Base-by-base conservation (phyloP, 2,329 filamentous ascomycete species). In the Diplodia sapinea region DNA sequence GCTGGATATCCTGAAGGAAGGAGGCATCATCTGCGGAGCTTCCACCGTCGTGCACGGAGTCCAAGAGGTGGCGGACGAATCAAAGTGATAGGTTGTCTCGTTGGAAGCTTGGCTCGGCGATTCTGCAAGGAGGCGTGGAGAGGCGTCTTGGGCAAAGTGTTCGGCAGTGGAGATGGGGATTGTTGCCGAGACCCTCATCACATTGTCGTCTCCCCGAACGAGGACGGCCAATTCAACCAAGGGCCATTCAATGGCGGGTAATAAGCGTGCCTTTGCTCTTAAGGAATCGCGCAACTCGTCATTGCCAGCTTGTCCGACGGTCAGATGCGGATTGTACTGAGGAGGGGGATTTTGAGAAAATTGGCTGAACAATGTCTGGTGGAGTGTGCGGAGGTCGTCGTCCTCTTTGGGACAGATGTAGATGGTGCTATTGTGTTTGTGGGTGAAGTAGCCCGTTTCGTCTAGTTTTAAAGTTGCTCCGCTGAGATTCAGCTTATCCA, bases 131-230 rank as follows among this genome's bases (percentile, higher is more conserved):
- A 4, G 26, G 20, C 13, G 31, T 2, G 17, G 6, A 15, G 47
- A 38, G 4, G 26, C 2, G 13, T 12, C 20, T 8, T 49, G 40
- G 2, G 4, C 51, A 15, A 13, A 4, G 2, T 4, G 5, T 1
- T 51, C n/a, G 0, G 8, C 31, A 1, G 20, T 17, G 26, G 70
- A 11, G 7, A 77, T 36, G 49, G 82, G 74, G 23, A 89, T 78
- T 2, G 77, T 80, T 1, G 83, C 85, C 86, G 86, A 89, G 26
- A 86, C 71, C 50, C 79, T 83, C 89, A 91, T 90, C 51, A 75
- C 69, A 7, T 74, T 72, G 6, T 74, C 74, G 61, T 70, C 76
- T 67, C 70, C 83, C 20, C 87, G 83, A 55, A 85, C 74, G 55
- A 90, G 77, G 26, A 90, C 81, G 51, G 82, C 81, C 40, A 89